These are phyloP conservation scores for Chloranthus sessilifolius DNA, from an alignment of 164 flowering plant species.

Conservation along the genomic window DNA sequence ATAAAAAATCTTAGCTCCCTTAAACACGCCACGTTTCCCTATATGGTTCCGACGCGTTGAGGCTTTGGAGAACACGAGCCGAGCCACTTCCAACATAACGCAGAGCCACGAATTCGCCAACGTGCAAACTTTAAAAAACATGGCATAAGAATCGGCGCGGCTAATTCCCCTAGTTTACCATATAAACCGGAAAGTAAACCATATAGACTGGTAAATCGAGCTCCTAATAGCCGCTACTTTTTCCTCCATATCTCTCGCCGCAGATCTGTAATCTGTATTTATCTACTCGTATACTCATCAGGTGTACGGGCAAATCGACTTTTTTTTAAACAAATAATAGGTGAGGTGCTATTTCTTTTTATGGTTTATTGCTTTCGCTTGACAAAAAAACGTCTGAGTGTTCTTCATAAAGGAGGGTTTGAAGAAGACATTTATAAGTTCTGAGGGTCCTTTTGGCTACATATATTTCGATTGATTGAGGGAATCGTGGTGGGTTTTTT, in stretches of 20 bases:
- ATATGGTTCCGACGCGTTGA: no score
- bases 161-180: no score
- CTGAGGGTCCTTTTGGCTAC: background rate
- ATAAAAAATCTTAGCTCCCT: no score
- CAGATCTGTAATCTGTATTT: background rate
- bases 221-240: background rate
- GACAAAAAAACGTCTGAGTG: no score
- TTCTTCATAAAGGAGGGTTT: conserved; percentile 4
- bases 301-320: background rate
- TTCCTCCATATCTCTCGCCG: background rate
- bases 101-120: no score
- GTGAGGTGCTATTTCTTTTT: background rate
- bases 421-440: background rate
- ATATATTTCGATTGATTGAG: background rate
- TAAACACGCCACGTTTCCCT: no score
- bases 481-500: conserved; percentile 2
- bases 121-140: no score
- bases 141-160: no score
- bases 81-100: no score
- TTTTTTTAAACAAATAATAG: background rate
- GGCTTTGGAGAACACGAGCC: no score
- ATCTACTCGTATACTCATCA: background rate
- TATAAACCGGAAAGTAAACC: no score
- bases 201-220: no score
- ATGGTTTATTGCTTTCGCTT: background rate